phyloP scores from a whole-genome alignment of 2,329 filamentous ascomycete genomes.

The Claviceps sp. region DNA sequence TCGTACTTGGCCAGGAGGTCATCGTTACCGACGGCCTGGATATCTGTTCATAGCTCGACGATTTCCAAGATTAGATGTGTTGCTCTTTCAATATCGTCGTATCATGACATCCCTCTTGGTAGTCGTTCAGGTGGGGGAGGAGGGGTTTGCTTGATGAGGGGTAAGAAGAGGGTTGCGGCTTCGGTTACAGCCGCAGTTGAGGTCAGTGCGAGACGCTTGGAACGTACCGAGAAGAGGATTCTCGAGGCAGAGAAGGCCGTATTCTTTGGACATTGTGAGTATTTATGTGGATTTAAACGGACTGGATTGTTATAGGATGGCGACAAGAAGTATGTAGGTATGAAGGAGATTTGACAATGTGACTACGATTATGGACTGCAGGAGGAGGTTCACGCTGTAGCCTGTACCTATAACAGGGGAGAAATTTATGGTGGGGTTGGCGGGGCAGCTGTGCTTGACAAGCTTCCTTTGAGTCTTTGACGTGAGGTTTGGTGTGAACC shows the following conservation, averaged over 20 bases:
- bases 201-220: not conserved
- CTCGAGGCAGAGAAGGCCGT: slow-evolving; percentile 83
- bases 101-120: not conserved
- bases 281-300: not conserved
- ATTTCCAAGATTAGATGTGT: not conserved
- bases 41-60: slow-evolving; percentile 43
- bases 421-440: slow-evolving; percentile 1
- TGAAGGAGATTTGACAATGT: not conserved
- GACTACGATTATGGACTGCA: not conserved
- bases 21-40: slow-evolving; percentile 75
- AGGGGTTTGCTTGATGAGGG: not conserved
- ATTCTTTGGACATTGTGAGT: slow-evolving; percentile 61
- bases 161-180: not conserved
- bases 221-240: slow-evolving; percentile 84
- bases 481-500: too few relatives aligned
- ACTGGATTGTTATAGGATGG: not conserved
- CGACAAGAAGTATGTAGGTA: not conserved
- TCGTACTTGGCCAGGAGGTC: slow-evolving; percentile 82
- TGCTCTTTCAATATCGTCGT: not conserved
- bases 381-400: slow-evolving; percentile 11
- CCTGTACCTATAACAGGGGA: not conserved
- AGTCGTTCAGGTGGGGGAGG: not conserved
- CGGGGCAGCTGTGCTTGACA: not conserved
- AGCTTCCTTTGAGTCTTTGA: too few relatives aligned
- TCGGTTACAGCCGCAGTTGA: not conserved